Conservation (phyloP, 257 asterid species). For the Euphrasia confusa region DNA sequence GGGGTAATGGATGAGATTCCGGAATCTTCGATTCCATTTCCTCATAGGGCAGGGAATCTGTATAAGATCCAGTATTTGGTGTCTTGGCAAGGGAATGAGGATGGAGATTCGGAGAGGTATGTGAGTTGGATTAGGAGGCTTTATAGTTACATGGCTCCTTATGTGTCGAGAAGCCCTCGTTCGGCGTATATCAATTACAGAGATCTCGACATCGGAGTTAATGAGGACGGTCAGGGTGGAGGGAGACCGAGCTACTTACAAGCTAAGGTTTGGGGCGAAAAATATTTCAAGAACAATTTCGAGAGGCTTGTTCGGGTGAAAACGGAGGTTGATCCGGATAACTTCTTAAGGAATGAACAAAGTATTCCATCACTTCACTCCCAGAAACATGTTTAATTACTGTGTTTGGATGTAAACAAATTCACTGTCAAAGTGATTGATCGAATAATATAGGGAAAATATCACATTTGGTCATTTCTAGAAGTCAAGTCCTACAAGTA, state of each 20-base stretch:
- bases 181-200: slow-evolving; percentile 31
- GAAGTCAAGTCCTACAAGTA: no score
- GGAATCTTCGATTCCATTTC: slow-evolving; percentile 6
- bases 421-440: no score
- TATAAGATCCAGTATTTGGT: slow-evolving; percentile 24
- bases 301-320: slow-evolving; percentile 25
- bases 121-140: slow-evolving; percentile 28
- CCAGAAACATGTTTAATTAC: not conserved
- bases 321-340: slow-evolving; percentile 25
- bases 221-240: not conserved
- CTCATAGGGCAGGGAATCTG: slow-evolving; percentile 21
- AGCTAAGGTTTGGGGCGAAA: slow-evolving; percentile 34
- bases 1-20: slow-evolving; percentile 1
- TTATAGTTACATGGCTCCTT: slow-evolving; percentile 29
- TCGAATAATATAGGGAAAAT: no score
- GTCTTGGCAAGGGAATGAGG: slow-evolving; percentile 26
- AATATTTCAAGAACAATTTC: slow-evolving; percentile 33
- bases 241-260: slow-evolving; percentile 27
- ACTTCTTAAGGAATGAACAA: slow-evolving; percentile 37
- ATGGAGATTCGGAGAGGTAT: slow-evolving; percentile 12
- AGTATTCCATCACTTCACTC: slow-evolving; percentile 31
- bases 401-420: no score
- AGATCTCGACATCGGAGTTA: slow-evolving; percentile 39
- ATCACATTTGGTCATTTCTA: no score
- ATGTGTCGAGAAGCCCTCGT: slow-evolving; percentile 35